phyloP scores from a whole-genome alignment of 2,329 filamentous ascomycete genomes.

The Colletotrichum sp. region DNA sequence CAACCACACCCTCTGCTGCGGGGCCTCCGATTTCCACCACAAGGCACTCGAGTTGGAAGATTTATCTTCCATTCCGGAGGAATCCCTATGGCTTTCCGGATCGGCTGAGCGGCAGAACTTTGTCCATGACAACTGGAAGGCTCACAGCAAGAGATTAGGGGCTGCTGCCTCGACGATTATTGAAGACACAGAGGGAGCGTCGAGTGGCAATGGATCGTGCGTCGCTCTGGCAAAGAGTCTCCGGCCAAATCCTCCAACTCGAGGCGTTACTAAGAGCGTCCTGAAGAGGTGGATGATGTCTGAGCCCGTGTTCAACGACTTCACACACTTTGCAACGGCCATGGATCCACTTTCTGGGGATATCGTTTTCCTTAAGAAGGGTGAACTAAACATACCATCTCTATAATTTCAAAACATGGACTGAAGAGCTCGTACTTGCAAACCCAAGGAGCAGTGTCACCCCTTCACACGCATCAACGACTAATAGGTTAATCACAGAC shows the following conservation, averaged over 20 bases:
- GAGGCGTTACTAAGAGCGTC: conserved; percentile 29
- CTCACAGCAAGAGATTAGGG: conserved; percentile 15
- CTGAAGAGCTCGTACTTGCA: background rate
- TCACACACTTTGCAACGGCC: conserved; percentile 61
- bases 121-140: conserved; percentile 32
- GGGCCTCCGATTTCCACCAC: background rate
- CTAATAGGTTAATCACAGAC: background rate
- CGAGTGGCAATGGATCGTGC: background rate
- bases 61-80: background rate
- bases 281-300: conserved; percentile 53
- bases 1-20: conserved; percentile 1
- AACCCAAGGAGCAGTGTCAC: background rate
- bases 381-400: background rate
- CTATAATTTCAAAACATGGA: background rate
- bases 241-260: rapidly evolving
- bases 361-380: background rate
- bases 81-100: background rate
- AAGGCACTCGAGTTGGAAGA: background rate
- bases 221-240: background rate
- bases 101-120: conserved; percentile 27
- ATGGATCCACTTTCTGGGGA: conserved; percentile 52
- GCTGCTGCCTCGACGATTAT: conserved; percentile 20
- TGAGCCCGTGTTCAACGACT: conserved; percentile 62
- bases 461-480: background rate
- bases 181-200: background rate